phyloP scores from a whole-genome alignment of 1,139 yeast genomes.

The Scheffersomyces lignicola region DNA sequence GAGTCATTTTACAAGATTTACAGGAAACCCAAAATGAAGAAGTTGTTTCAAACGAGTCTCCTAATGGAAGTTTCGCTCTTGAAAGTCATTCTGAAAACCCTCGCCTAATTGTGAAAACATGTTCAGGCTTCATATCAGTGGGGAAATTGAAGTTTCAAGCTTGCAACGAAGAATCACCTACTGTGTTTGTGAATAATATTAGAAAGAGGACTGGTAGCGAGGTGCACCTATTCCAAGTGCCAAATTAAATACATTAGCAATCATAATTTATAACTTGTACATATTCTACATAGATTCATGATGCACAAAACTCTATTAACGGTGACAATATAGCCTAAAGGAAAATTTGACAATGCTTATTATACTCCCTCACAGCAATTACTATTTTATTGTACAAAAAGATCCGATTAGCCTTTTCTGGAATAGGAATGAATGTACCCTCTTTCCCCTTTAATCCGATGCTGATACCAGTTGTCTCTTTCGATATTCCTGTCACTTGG shows the following conservation, averaged over 20 bases:
- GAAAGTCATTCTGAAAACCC: constrained; percentile 6
- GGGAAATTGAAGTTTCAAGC: constrained; percentile 54
- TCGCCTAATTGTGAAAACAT: constrained; percentile 39
- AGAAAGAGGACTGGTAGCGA: constrained; percentile 2
- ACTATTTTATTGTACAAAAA: constrained; percentile 74
- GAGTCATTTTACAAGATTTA: constrained; percentile 49
- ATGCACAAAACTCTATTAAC: no score
- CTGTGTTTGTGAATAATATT: not conserved
- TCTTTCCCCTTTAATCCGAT: constrained; percentile 60
- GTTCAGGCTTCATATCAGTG: constrained; percentile 40
- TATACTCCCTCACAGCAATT: constrained; percentile 78
- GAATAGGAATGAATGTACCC: constrained; percentile 78
- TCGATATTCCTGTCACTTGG: constrained; percentile 63
- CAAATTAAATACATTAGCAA: no score
- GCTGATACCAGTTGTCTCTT: constrained; percentile 79
- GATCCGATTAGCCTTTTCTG: constrained; percentile 62
- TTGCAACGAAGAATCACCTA: constrained; percentile 45
- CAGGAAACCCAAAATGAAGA: constrained; percentile 18
- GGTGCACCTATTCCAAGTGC: no score
- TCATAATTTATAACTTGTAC: no score
- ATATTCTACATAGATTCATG: no score
- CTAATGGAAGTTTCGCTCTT: constrained; percentile 48
- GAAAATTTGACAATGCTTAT: constrained; percentile 55
- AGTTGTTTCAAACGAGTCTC: no score
- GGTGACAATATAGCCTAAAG: constrained; percentile 22